Evolutionary conservation across 176 grass and related monocot species (phyloP), one percentile per base, ranked within the genome.

Genomic region (Pontederia paniculata): DNA sequence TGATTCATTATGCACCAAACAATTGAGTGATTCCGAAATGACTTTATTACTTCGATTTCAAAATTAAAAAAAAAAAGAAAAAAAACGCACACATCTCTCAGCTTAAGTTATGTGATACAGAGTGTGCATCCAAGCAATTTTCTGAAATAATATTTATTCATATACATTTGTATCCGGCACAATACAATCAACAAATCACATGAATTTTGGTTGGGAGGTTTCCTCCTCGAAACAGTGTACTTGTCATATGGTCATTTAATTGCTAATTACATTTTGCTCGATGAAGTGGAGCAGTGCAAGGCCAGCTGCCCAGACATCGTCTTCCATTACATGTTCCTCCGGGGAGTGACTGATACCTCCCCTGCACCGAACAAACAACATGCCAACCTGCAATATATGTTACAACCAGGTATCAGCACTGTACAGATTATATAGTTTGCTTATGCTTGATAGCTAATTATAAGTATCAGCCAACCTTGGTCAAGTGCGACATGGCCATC

Each of bases 241-340:
- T 8, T 21, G 46, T 47, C 20, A 63, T 46, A 44, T 46, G 43
- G 6, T 48, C 44, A 63, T 22, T 11, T 21, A 16, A 8, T 23
- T 20, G 15, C 44, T 13, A 13, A 14, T n/a, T 21, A 73, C 54
- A 70, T 77, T 67, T 42, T 75, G 86, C 0, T 84, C 80, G 28
- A 98, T 17, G 46, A 91, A 98, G 22, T 48, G 73, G 41, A 82
- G 21, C 44, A 98, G 71, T 53, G 80, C 80, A n/a, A 91, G 72
- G 55, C 93, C 82, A 54, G 93, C 80, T 18, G 80, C 86, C 93
- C 86, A 98, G 44, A 98, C 72, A 68, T 98, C 86, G 80, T 91
- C 75, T 49, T 91, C 83, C 44, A 50, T n/a, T 47, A 88, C 93
- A 53, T 41, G 84, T 80, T 98, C 93, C 51, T 88, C 93, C 9